A percentile compares a stretch with the other conserved stretches of the same genome.
These are phyloP conservation scores for Xylaria sp. DNA, from an alignment of 495 filamentous ascomycete species.

Conservation along the genomic window DNA sequence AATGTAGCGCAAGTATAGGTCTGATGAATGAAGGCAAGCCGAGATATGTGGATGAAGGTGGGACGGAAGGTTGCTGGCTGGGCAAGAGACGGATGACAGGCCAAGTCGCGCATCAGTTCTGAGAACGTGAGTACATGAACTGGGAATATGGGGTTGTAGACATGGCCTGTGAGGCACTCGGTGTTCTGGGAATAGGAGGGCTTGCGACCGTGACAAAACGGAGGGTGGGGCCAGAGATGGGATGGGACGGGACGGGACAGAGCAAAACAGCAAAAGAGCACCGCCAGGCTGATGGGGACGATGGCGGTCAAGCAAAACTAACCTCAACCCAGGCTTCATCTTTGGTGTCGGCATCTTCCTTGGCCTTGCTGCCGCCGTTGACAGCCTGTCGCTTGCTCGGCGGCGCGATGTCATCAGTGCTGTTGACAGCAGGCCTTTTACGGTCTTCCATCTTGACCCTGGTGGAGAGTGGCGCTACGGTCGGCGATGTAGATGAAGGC, in stretches of 20 bases:
- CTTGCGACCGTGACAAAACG: conserved; percentile 30
- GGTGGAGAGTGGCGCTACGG: conserved; percentile 70
- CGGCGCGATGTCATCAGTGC: conserved; percentile 78
- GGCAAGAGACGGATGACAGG: conserved; percentile 33
- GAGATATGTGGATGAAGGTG: conserved; percentile 27
- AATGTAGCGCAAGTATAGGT: conserved; percentile 34
- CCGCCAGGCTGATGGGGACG: conserved; percentile 30
- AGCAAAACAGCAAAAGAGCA: conserved; percentile 27
- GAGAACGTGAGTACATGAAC: conserved; percentile 43
- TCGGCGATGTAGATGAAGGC: conserved; percentile 76
- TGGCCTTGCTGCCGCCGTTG: conserved; percentile 75
- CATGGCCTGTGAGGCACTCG: neutral
- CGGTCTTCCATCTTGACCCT: conserved; percentile 95
- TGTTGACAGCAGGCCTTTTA: conserved; percentile 82
- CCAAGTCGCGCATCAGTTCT: conserved; percentile 43
- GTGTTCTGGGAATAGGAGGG: conserved; percentile 33
- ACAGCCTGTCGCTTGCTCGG: conserved; percentile 86
- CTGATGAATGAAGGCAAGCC: conserved; percentile 20
- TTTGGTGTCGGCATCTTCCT: conserved; percentile 79
- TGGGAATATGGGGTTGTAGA: conserved; percentile 18
- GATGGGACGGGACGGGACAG: too few species aligned
- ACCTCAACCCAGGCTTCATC: conserved; percentile 85
- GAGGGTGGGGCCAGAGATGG: conserved; percentile 18
- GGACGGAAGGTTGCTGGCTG: conserved; percentile 20
- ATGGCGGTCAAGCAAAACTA: conserved; percentile 55